Base-by-base conservation (phyloP, 345 rosid genomes). In the Balakata baccata region DNA sequence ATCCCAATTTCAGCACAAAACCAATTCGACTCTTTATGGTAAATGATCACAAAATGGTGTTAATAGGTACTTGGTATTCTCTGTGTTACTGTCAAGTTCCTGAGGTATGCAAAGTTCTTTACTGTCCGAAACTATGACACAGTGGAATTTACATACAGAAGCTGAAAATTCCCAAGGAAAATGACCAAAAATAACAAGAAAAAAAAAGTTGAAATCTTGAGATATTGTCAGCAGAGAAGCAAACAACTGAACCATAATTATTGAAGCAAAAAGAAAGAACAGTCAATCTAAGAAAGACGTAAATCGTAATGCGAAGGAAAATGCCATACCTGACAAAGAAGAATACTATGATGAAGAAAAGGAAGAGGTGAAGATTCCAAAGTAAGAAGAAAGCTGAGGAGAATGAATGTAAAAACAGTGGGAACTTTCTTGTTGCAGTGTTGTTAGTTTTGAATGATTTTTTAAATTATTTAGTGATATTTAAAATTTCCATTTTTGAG, bases 291-390 rank as follows among this genome's bases (percentile, higher is more conserved):
- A 49, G 8, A 34, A 73, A 37, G 58, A 17, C 7, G 7, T n/a
- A n/a, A n/a, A n/a, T n/a, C n/a, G n/a, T 4, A 61, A 16, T 64
- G 39, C 41, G 6, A 39, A 52, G 47, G 7, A 43, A 10, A 61
- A 7, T 13, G 56, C 18, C 17, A 61, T 38, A 68, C 79, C 74
- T 41, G 74, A 16, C 59, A 29, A 25, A 29, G 34, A 37, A 60
- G n/a, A 68, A 68, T 8, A 63, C 13, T 8, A 38, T 3, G 71
- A 16, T 13, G 47, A 18, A 18, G 47, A 60, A 8, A 74, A 64
- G 22, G 60, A 58, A 2, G 37, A 61, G 69, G 64, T 52, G 65
- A 51, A 12, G 69, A 69, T 69, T 69, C 79, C 79, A 43, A 76
- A 69, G 69, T 11, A 14, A 14, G 70, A 11, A 23, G 8, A 25